phyloP scores from a whole-genome alignment of 768 basidiomycete genomes.

The Bullera alba region DNA sequence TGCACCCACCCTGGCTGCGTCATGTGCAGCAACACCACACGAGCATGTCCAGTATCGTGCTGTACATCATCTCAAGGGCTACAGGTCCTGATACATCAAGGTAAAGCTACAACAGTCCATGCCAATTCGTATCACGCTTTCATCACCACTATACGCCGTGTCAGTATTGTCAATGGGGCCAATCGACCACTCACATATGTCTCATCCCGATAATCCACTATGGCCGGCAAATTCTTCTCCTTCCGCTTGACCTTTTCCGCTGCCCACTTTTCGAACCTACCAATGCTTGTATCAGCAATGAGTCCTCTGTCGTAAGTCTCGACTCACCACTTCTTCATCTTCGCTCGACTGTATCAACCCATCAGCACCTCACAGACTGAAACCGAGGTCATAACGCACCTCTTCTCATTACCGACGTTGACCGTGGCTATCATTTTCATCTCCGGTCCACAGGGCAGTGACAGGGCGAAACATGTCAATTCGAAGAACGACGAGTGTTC shows the following conservation, averaged over 20 bases:
- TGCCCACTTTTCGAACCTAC: conserved; percentile 79
- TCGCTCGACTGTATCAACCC: conserved; percentile 53
- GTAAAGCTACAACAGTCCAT: too few species aligned
- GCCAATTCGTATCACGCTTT: too few species aligned
- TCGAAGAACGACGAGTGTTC: conserved; percentile 96
- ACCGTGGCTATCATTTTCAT: conserved; percentile 86
- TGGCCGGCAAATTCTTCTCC: conserved; percentile 42
- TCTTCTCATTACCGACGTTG: conserved; percentile 46
- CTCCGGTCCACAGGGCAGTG: conserved; percentile 62
- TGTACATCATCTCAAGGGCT: too few species aligned
- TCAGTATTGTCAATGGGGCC: too few species aligned
- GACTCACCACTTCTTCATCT: conserved; percentile 64
- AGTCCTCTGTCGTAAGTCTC: background rate
- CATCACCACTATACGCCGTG: too few species aligned
- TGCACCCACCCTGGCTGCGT: too few species aligned
- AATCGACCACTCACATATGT: conserved; percentile 41
- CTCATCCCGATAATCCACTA: conserved; percentile 44
- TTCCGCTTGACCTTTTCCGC: conserved; percentile 62
- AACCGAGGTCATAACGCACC: conserved; percentile 45
- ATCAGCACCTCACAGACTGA: background rate
- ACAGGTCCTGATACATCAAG: too few species aligned
- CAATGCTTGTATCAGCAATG: background rate
- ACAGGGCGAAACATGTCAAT: conserved; percentile 88
- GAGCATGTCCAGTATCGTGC: too few species aligned
- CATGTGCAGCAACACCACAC: too few species aligned